Evolutionary conservation across 805 yeast genomes (phyloP), one percentile per base, ranked within the genome.

Genomic region (Candida montana): DNA sequence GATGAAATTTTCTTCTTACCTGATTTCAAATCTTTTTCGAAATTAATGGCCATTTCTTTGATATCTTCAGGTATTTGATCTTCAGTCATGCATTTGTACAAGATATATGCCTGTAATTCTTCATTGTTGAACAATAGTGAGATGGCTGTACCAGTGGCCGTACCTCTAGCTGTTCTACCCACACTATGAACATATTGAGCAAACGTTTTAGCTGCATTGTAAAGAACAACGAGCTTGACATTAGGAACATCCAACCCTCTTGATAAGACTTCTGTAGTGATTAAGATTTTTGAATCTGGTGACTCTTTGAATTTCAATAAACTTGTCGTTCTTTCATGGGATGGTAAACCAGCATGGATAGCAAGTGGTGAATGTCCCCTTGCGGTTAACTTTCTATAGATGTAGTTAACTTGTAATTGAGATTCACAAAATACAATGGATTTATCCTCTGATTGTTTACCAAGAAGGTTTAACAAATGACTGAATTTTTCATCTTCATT

Each of bases 141-240:
- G 4, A 88, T 68, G n/a, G 83, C 83, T 2, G 68, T 67, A 2
- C 99, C 99, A 70, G 75, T 55, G 3, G 63, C 65, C 28, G 72
- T 72, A 2, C 97, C 98, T 46, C 99, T 71, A 0, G 97, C 99
- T 0, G 99, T 93, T 44, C 99, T 69, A 0, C 99, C 99, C 1
- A 90, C 95, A 8, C 98, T 74, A 63, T 93, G 99, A 11, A 93
- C 91, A 56, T 93, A 93, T 59, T 93, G 98, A 48, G 95, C 98
- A 72, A 89, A 72, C 46, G 90, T 95, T 48, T 74, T 85, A 1
- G 96, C 95, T 0, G 87, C 74, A 50, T 84, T 89, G 53, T 74
- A 85, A 64, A 93, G 85, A 7, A 93, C 68, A 2, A 93, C 98
- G 33, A 90, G 60, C 43, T 79, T 79, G 20, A 91, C 72, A 18